These are phyloP conservation scores for Huiozyma naganishii DNA, from an alignment of 805 yeast species.

Conservation along the genomic window DNA sequence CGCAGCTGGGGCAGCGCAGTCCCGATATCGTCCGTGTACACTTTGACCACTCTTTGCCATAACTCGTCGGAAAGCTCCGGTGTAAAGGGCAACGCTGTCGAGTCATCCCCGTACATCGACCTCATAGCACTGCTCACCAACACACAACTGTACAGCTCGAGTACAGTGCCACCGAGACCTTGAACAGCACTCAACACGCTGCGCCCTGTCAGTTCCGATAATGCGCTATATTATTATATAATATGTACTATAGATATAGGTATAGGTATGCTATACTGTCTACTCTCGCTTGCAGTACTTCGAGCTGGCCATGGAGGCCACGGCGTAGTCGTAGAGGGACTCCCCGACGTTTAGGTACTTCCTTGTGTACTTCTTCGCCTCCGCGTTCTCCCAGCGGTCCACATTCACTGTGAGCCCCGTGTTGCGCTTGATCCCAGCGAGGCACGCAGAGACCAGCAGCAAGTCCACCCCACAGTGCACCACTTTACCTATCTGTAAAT, in stretches of 20 bases:
- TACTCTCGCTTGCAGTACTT: constrained; percentile 58
- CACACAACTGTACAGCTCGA: too few relatives aligned
- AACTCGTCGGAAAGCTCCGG: constrained; percentile 34
- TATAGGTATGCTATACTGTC: too few relatives aligned
- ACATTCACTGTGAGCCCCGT: constrained; percentile 58
- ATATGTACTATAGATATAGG: too few relatives aligned
- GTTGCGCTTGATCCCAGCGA: constrained; percentile 63
- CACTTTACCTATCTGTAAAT: constrained; percentile 37
- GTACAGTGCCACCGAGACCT: too few relatives aligned
- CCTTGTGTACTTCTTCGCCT: constrained; percentile 39
- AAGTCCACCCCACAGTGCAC: constrained; percentile 51
- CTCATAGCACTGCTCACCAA: too few relatives aligned
- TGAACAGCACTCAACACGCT: too few relatives aligned
- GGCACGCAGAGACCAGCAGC: constrained; percentile 50
- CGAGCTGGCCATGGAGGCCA: constrained; percentile 60
- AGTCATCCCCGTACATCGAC: too few relatives aligned
- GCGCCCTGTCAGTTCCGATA: too few relatives aligned
- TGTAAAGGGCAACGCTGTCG: constrained; percentile 15
- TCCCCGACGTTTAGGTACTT: constrained; percentile 84
- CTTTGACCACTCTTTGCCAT: constrained; percentile 11
- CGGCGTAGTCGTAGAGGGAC: constrained; percentile 59
- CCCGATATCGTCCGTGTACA: constrained; percentile 28
- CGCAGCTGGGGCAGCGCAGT: constrained; percentile 24
- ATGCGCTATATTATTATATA: too few relatives aligned
- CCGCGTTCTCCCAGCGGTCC: constrained; percentile 35